Base-by-base conservation (phyloP, 208 protist species). In the Naegleria lovaniensis region DNA sequence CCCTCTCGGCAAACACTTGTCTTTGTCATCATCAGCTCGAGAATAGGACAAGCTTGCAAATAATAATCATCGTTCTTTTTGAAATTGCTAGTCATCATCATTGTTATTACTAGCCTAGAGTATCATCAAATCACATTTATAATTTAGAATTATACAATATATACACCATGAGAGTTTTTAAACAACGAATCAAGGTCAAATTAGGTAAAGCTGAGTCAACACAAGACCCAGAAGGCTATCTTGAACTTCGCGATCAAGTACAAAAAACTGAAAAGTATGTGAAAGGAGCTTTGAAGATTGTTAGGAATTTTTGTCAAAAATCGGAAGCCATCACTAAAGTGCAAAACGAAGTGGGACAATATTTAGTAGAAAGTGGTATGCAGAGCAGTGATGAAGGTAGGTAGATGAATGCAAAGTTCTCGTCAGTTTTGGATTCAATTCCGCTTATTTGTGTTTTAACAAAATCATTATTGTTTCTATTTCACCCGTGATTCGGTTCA, bases 231-330 rank as follows among this genome's bases (percentile, higher is more conserved):
- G 55, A 67, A 67, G 55, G 55, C 3, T 67, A 67, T 29, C 11
- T 29, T 67, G 55, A 67, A 15, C 22, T 67, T 22, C 55, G 55
- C 22, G 55, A 67, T 67, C 55, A 67, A 19, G 55, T 67, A 29
- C 19, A 83, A n/a, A 83, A 83, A 36, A 87, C 40, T 29, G 83
- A 87, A 87, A 87, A 87, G 5, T 87, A 87, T 38, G 33, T 48
- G 2, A 36, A 87, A 9, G 33, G 33, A 36, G 19, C 39, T 41
- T 29, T 87, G 11, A 87, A 51, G 41, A 87, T 51, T 38, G 33
- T 38, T 19, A 40, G 83, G 25, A 29, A 9, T 48, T 87, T 48
- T 87, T 87, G 40, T 41, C 36, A 41, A n/a, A 87, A 87, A 87
- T 52, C 22, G 13, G 83, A 87, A 51, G 33, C 40, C 16, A 87